Conservation (phyloP, 441 rosid genomes). For the Populus hybrid region DNA sequence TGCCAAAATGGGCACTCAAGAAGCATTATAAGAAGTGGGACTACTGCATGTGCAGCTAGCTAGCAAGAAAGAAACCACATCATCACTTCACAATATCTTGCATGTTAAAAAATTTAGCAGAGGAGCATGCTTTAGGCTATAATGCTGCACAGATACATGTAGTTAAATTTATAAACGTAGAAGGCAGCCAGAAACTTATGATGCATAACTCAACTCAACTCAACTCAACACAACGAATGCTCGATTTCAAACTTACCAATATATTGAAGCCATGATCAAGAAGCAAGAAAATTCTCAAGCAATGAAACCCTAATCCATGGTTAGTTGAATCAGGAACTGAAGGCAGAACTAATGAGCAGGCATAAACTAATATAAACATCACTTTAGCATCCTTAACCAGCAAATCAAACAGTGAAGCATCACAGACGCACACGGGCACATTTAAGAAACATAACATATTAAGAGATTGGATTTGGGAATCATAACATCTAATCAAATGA, state of each 20-base stretch:
- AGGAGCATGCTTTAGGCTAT: not conserved
- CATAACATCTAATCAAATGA: not conserved
- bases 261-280: not conserved
- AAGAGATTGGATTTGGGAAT: not conserved
- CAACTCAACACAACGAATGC: not conserved
- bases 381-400: not conserved
- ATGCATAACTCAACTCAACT: not conserved
- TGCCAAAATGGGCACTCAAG: not conserved
- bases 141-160: not conserved
- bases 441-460: not conserved
- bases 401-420: not conserved
- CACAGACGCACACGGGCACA: not conserved
- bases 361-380: not conserved
- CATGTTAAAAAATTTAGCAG: not conserved
- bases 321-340: not conserved
- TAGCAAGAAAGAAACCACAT: not conserved
- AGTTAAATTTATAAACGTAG: not conserved
- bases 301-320: constrained; percentile 1
- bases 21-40: not conserved
- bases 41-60: not conserved
- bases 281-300: not conserved
- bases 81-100: not conserved
- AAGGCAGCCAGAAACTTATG: not conserved
- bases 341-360: not conserved
- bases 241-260: not conserved